A percentile compares a stretch with the other conserved stretches of the same genome.
These are phyloP conservation scores for Torrubiella hemipterigena DNA, from an alignment of 2,329 filamentous ascomycete species.

Conservation along the genomic window DNA sequence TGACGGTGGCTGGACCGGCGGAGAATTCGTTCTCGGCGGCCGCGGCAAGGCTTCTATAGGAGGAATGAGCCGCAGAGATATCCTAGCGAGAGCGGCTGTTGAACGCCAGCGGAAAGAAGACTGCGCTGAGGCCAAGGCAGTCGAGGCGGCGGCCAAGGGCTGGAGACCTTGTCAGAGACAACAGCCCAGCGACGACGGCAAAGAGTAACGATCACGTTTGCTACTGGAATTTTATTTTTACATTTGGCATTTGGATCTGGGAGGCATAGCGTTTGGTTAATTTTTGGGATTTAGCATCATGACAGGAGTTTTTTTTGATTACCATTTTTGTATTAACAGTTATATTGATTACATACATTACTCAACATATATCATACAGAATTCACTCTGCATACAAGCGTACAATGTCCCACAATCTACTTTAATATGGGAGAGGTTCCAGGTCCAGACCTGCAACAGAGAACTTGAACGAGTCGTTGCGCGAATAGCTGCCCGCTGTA, in stretches of 20 bases:
- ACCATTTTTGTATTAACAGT: no score
- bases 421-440: constrained; percentile 41
- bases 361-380: no score
- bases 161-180: constrained; percentile 16
- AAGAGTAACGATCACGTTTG: constrained; percentile 1
- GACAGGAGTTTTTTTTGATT: no score
- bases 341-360: background rate
- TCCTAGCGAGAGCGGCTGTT: constrained; percentile 45
- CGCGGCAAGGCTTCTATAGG: constrained; percentile 30
- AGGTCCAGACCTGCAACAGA: constrained; percentile 46
- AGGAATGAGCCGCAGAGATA: constrained; percentile 57
- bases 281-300: no score
- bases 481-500: constrained; percentile 73
- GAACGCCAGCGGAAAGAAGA: constrained; percentile 22
- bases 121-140: constrained; percentile 18
- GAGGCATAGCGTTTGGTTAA: no score
- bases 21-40: constrained; percentile 62
- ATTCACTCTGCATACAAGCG: no score
- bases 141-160: constrained; percentile 16
- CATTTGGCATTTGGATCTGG: no score
- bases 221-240: no score
- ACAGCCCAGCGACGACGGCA: constrained; percentile 8
- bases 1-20: constrained; percentile 66
- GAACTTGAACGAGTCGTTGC: constrained; percentile 53
- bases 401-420: no score